A percentile compares a stretch with the other conserved stretches of the same genome.
Evolutionary conservation across 495 filamentous ascomycete genomes (phyloP).

Genomic region (Trichoderma asperelloides): DNA sequence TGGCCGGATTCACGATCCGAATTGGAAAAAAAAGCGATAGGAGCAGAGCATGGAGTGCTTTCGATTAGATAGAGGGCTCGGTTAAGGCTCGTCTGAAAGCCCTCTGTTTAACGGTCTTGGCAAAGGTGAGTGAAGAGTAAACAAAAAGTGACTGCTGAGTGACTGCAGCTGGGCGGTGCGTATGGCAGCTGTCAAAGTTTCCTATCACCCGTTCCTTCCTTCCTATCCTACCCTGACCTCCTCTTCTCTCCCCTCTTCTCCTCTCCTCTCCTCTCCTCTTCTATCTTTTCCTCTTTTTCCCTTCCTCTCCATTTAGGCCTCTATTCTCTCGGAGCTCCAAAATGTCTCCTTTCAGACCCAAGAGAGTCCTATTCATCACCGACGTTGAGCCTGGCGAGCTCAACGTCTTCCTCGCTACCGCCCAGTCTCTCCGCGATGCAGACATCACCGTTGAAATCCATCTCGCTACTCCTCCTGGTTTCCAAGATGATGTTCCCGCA

Average conservation of each 20-base stretch:
- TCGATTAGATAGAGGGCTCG: no score
- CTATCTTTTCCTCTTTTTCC: neutral
- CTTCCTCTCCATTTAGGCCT: neutral
- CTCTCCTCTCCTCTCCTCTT: neutral
- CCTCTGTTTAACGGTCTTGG: no score
- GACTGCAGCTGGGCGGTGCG: no score
- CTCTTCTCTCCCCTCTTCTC: neutral
- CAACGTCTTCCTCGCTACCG: slow-evolving; percentile 46
- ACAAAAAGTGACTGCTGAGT: no score
- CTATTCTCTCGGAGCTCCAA: neutral
- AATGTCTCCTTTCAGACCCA: neutral
- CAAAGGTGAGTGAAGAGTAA: no score
- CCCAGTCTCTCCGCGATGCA: slow-evolving; percentile 38
- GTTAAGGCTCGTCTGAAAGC: no score
- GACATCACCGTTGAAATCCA: slow-evolving; percentile 39
- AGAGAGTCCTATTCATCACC: slow-evolving; percentile 41
- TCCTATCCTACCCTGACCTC: neutral
- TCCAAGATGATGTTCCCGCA: slow-evolving; percentile 13
- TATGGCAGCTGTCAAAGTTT: no score
- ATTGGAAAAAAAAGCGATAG: no score
- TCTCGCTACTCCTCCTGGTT: slow-evolving; percentile 38
- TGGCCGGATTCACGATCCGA: no score
- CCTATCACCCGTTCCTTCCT: neutral
- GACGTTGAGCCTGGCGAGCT: slow-evolving; percentile 49
- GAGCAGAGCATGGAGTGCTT: no score